A percentile compares a stretch with the other conserved stretches of the same genome.
phyloP scores from a whole-genome alignment of 257 asterid species.

The Datura wrightii region DNA sequence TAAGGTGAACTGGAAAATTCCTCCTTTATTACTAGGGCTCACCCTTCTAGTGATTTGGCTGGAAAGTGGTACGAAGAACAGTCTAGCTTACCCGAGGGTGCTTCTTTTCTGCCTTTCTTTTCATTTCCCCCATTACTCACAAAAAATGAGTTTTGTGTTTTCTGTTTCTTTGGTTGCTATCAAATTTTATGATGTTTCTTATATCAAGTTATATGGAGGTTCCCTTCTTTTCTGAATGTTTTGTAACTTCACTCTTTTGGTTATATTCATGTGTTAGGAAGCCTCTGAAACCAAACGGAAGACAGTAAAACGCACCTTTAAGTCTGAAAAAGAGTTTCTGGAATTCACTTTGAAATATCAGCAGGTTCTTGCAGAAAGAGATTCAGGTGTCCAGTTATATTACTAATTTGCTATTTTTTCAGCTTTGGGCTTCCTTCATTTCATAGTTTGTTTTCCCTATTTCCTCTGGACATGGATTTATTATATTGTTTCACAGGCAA shows the following conservation, averaged over 20 bases:
- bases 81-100: background rate
- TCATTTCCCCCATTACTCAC: background rate
- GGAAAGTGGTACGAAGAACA: constrained; percentile 8
- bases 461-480: constrained; percentile 21
- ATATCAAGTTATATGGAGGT: constrained; percentile 14
- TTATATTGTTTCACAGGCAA: background rate
- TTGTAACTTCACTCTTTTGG: constrained; percentile 14
- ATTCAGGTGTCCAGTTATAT: constrained; percentile 72
- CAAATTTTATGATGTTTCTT: background rate
- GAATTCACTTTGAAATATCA: constrained; percentile 90
- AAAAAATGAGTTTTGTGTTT: background rate
- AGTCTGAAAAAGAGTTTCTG: constrained; percentile 86
- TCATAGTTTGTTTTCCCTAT: constrained; percentile 9
- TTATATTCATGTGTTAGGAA: constrained; percentile 52
- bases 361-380: constrained; percentile 88
- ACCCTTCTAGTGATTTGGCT: constrained; percentile 19
- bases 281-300: constrained; percentile 84
- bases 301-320: constrained; percentile 66
- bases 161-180: background rate
- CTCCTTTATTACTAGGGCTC: constrained; percentile 2
- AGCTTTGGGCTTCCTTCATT: constrained; percentile 13
- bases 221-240: constrained; percentile 18
- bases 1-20: constrained; percentile 2
- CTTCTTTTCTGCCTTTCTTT: constrained; percentile 19
- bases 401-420: constrained; percentile 30